Evolutionary conservation across 169 alveolate genomes (phyloP), one percentile per base, ranked within the genome.

Genomic region (Babesia gibsoni): DNA sequence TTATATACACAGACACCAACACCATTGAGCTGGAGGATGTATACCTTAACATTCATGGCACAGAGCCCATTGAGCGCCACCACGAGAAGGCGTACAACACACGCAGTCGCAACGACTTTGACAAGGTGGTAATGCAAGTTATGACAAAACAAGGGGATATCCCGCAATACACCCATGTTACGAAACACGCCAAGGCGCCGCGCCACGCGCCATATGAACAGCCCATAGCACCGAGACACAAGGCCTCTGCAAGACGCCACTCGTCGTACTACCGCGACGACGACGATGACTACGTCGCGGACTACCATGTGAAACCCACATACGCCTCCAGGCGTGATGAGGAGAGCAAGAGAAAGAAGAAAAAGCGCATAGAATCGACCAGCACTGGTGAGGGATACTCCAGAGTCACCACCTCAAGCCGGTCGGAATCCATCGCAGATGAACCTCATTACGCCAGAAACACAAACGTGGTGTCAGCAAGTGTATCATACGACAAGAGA

Each of bases 401-500:
- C 29, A 52, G 33, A 30, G 77, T 37, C 18, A 43, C 59, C 20
- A 7, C 42, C 12, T 43, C 73, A 52, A 52, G 29, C 36, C 12
- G 20, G 32, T n/a, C 77, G 20, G 30, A 16, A 4, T 22, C 7
- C 2, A 12, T 10, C 12, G 16, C 12, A 16, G 63, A 46, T 7
- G 77, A 50, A 12, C 10, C 52, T 0, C 42, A 35, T 25, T 25
- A 6, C 30, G 36, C 7, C 65, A 25, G 77, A 6, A 49, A 50
- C 65, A 36, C 23, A 10, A 73, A 70, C 25, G 91, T 85, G 23
- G 91, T 85, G 16, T 85, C 91, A 9, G 91, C 91, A 9, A 73
- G 88, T 43, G 89, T 85, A 20, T 68, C 91, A 1, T 85, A 73
- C 35, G 91, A 85, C 63, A 73, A 85, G 45, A 56, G 88, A 27